phyloP scores from a whole-genome alignment of 73 alveolate genomes.

The Tetrahymena elliotti region DNA sequence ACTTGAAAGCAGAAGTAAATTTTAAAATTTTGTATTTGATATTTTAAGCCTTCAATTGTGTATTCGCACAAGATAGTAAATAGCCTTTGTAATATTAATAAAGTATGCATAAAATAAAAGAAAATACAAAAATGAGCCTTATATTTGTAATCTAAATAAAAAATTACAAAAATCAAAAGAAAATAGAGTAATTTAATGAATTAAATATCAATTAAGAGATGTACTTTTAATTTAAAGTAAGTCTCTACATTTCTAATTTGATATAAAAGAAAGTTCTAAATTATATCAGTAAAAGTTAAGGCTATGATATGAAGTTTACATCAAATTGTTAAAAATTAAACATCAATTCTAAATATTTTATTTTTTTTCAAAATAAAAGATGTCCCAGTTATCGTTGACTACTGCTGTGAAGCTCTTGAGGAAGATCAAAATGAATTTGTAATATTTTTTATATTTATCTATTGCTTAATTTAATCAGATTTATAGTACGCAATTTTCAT shows the following conservation, averaged over 20 bases:
- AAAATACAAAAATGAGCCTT: too few relatives aligned
- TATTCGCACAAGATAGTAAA: not conserved
- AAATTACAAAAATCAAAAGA: not conserved
- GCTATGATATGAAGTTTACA: not conserved
- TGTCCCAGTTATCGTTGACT: conserved; percentile 16
- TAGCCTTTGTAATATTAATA: not conserved
- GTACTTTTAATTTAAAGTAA: not conserved
- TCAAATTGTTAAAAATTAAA: not conserved
- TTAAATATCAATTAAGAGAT: not conserved
- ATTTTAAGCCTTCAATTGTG: not conserved
- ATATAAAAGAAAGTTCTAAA: not conserved
- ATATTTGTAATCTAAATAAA: not conserved
- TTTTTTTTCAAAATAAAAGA: not conserved
- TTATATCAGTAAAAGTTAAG: not conserved
- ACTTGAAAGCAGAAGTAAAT: not conserved
- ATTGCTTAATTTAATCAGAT: not conserved
- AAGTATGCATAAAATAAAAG: not conserved
- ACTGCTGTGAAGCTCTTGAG: conserved; percentile 43
- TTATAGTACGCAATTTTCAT: not conserved
- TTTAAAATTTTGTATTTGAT: too few relatives aligned
- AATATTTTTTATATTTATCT: not conserved
- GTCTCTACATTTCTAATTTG: not conserved
- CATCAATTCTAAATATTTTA: not conserved
- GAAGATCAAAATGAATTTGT: conserved; percentile 13
- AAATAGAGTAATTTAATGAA: not conserved